Conservation (phyloP, 306 rosid genomes). For the Mucuna pruriens region DNA sequence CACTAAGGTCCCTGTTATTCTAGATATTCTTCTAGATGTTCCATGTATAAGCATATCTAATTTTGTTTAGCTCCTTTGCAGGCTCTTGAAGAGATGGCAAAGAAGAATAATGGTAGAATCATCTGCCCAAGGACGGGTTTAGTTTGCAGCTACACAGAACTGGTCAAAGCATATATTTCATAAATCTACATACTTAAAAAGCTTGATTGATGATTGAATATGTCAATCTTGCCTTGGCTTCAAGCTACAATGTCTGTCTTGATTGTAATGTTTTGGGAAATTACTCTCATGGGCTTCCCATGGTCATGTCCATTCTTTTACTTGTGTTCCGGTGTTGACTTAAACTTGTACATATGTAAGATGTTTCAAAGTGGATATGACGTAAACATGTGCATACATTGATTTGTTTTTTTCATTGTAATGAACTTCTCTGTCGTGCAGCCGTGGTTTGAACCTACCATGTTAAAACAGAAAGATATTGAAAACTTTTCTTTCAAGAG, state of each 20-base stretch:
- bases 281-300: slow-evolving; percentile 16
- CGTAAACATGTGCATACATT: slow-evolving; percentile 39
- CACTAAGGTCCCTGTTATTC: slow-evolving; percentile 64
- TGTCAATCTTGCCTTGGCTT: slow-evolving; percentile 28
- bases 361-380: slow-evolving; percentile 31
- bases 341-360: slow-evolving; percentile 46
- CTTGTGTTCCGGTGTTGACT: slow-evolving; percentile 33
- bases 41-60: neutral
- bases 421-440: neutral
- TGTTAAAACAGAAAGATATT: neutral
- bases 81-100: slow-evolving; percentile 96
- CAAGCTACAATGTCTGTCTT: slow-evolving; percentile 18
- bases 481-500: neutral
- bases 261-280: slow-evolving; percentile 32
- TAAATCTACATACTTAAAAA: slow-evolving; percentile 37
- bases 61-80: slow-evolving; percentile 46
- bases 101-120: slow-evolving; percentile 72
- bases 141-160: slow-evolving; percentile 62
- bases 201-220: slow-evolving; percentile 19
- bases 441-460: neutral
- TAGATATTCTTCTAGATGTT: neutral
- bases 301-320: slow-evolving; percentile 4
- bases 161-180: slow-evolving; percentile 81
- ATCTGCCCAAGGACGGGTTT: slow-evolving; percentile 85
- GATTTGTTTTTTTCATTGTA: slow-evolving; percentile 5